phyloP scores from a whole-genome alignment of 345 rosid genomes.

The Salix udensis region DNA sequence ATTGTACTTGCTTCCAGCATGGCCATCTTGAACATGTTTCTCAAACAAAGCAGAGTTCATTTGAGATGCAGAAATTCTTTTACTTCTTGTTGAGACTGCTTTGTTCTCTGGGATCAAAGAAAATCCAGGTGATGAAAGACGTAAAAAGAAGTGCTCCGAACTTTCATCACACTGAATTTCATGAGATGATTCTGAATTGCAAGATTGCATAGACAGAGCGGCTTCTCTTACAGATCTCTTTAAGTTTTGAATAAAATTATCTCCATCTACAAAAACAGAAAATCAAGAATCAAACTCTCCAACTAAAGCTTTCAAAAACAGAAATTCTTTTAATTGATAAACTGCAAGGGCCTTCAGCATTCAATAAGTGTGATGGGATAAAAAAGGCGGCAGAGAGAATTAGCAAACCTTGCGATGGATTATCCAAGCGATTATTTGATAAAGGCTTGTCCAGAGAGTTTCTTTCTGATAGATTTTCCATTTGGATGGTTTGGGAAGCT shows the following conservation, averaged over 20 bases:
- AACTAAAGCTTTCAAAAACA: conserved; percentile 9
- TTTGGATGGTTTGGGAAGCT: conserved; percentile 54
- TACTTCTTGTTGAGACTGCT: conserved; percentile 44
- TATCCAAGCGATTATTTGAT: conserved; percentile 43
- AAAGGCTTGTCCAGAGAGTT: conserved; percentile 51
- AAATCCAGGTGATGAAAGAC: conserved; percentile 57
- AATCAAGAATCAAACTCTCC: conserved; percentile 13
- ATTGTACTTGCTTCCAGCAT: conserved; percentile 46
- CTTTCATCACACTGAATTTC: conserved; percentile 71
- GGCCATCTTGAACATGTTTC: conserved; percentile 40
- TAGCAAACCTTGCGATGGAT: conserved; percentile 60
- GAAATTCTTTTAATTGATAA: conserved; percentile 1
- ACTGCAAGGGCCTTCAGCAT: neutral
- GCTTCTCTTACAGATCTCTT: conserved; percentile 94
- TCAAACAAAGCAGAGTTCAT: conserved; percentile 45
- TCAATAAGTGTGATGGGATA: neutral
- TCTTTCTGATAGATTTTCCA: conserved; percentile 56
- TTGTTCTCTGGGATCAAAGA: conserved; percentile 52
- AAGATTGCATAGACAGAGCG: conserved; percentile 58
- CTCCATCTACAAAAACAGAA: conserved; percentile 56
- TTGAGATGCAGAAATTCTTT: conserved; percentile 49
- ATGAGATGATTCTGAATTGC: conserved; percentile 63
- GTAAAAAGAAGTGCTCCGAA: conserved; percentile 82
- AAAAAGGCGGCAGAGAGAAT: conserved; percentile 1
- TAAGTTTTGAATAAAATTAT: conserved; percentile 58